Percentiles rank a stretch among this genome's conserved stretches.
Conservation (phyloP, 2,329 filamentous ascomycete genomes). For the Fusarium multiceps region DNA sequence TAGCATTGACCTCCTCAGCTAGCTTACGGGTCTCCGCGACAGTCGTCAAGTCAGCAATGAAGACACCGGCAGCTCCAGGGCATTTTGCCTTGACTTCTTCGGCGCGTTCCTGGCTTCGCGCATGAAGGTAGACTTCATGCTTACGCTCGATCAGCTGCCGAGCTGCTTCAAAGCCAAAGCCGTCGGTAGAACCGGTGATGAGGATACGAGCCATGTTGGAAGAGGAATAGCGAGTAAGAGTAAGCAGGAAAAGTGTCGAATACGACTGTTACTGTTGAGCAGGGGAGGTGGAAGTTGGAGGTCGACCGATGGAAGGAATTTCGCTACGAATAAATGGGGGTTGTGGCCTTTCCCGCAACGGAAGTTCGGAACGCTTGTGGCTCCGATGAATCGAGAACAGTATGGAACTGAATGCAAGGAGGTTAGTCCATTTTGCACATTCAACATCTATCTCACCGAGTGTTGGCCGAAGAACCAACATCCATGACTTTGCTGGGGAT, state of each 20-base stretch:
- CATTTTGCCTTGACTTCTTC: conserved; percentile 23
- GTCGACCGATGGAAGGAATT: neutral
- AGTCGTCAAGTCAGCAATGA: conserved; percentile 38
- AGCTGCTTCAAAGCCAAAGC: conserved; percentile 40
- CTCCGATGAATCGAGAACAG: neutral
- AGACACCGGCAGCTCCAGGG: conserved; percentile 32
- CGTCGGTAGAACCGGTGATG: conserved; percentile 43
- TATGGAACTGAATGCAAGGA: neutral
- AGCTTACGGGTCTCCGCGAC: conserved; percentile 35
- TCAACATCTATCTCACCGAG: neutral
- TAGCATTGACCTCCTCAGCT: conserved; percentile 38
- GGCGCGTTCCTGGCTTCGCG: conserved; percentile 34
- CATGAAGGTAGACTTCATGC: conserved; percentile 41
- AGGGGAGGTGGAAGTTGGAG: neutral
- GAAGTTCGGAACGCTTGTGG: neutral
- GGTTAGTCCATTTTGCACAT: neutral
- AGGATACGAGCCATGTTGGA: conserved; percentile 39
- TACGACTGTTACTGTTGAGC: neutral
- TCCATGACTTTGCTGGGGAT: neutral
- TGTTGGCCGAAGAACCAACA: neutral
- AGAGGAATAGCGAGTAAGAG: neutral
- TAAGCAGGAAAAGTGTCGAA: neutral
- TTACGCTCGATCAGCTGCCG: conserved; percentile 40
- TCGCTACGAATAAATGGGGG: neutral
- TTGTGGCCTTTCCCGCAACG: neutral